These are phyloP conservation scores for Backusella australiensis DNA, from an alignment of 192 early-diverging fungal species.

Conservation along the genomic window DNA sequence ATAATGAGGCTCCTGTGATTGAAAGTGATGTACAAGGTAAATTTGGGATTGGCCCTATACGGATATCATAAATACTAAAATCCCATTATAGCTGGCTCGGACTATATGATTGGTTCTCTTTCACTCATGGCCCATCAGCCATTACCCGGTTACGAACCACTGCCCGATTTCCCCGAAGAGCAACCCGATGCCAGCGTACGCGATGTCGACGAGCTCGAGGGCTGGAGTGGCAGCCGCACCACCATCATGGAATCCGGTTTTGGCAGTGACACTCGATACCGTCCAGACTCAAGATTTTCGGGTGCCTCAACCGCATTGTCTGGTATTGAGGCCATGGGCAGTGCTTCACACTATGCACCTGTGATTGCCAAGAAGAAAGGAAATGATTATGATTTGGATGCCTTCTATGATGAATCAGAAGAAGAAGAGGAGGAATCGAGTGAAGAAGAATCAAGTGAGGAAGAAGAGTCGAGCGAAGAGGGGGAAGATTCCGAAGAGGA, in stretches of 20 bases:
- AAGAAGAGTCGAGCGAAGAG: conserved; percentile 9
- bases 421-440: conserved; percentile 42
- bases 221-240: conserved; percentile 27
- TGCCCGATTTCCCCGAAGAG: conserved; percentile 77
- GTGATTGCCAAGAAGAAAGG: conserved; percentile 28
- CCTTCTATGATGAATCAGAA: conserved; percentile 44
- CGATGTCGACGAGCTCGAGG: conserved; percentile 38
- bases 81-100: conserved; percentile 5
- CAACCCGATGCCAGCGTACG: conserved; percentile 54
- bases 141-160: conserved; percentile 67
- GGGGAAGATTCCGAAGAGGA: not conserved
- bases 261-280: conserved; percentile 41
- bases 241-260: conserved; percentile 34
- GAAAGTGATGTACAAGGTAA: conserved; percentile 51
- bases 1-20: conserved; percentile 50
- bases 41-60: too few relatives aligned
- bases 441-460: conserved; percentile 34
- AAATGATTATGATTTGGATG: conserved; percentile 41
- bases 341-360: conserved; percentile 22
- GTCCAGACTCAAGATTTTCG: conserved; percentile 15
- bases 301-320: conserved; percentile 20
- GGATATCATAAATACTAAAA: too few relatives aligned
- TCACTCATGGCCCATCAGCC: conserved; percentile 58
- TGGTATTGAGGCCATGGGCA: conserved; percentile 28
- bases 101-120: conserved; percentile 65